These are phyloP conservation scores for Solanum piurae DNA, from an alignment of 257 asterid species.

Conservation along the genomic window DNA sequence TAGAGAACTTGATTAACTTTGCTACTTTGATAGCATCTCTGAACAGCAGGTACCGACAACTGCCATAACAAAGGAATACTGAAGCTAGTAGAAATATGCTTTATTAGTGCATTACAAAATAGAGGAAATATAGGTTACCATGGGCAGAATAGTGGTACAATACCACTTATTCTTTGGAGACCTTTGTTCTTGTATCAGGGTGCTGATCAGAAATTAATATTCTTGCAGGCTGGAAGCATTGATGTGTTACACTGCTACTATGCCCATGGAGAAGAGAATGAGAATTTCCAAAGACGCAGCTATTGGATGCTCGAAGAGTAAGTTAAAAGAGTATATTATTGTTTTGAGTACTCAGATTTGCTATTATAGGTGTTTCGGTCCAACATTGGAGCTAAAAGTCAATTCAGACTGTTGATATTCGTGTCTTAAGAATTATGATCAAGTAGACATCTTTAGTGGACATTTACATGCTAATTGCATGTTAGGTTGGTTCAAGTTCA, in stretches of 20 bases:
- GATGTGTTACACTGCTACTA: slow-evolving; percentile 94
- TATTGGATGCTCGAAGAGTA: slow-evolving; percentile 99
- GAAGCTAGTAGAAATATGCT: not conserved
- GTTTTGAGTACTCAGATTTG: not conserved
- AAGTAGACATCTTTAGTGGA: not conserved
- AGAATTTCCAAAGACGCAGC: slow-evolving; percentile 89
- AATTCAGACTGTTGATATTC: not conserved
- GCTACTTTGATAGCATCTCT: not conserved
- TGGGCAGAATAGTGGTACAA: not conserved
- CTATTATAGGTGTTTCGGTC: not conserved
- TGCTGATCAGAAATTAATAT: slow-evolving; percentile 4
- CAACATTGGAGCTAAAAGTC: not conserved
- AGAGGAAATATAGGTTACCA: not conserved
- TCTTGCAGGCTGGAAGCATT: slow-evolving; percentile 70
- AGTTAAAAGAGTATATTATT: slow-evolving; percentile 13
- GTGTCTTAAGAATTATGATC: not conserved
- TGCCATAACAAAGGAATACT: not conserved
- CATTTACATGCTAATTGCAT: not conserved
- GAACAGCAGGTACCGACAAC: not conserved
- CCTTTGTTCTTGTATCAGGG: slow-evolving; percentile 9
- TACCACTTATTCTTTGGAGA: not conserved
- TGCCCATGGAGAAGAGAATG: slow-evolving; percentile 88
- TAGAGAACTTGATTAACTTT: not conserved
- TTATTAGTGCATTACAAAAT: not conserved
- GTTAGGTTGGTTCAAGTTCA: not conserved